Percentiles rank a stretch among this genome's conserved stretches.
Conservation (phyloP, 2,329 filamentous ascomycete genomes). For the Ascochyta pisi region DNA sequence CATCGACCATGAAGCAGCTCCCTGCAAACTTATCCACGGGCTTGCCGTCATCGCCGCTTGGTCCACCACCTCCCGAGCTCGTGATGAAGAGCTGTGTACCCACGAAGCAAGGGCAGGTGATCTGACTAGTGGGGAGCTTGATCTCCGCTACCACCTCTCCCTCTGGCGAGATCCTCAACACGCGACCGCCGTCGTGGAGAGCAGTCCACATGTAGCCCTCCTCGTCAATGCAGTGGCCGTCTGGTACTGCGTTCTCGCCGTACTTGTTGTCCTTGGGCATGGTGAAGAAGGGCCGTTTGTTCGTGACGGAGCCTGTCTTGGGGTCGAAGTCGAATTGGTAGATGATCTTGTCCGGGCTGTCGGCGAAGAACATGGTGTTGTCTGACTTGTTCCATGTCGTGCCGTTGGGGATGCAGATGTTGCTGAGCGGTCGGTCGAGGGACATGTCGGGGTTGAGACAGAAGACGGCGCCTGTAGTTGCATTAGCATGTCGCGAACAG, state of each 20-base stretch:
- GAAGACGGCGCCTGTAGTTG: conserved; percentile 70
- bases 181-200: conserved; percentile 78
- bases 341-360: conserved; percentile 75
- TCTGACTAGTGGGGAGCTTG: conserved; percentile 75
- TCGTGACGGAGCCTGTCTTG: conserved; percentile 68
- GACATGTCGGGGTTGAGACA: conserved; percentile 70
- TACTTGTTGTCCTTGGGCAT: conserved; percentile 63
- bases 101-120: conserved; percentile 82
- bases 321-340: conserved; percentile 76
- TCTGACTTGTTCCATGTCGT: conserved; percentile 79
- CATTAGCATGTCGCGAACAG: neutral
- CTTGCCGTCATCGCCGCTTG: conserved; percentile 61
- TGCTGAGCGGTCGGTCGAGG: conserved; percentile 65
- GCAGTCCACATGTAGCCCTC: conserved; percentile 90
- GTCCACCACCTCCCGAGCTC: conserved; percentile 61
- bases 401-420: conserved; percentile 81
- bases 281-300: conserved; percentile 75
- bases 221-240: conserved; percentile 83
- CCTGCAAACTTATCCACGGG: conserved; percentile 71
- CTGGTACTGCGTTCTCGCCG: conserved; percentile 65
- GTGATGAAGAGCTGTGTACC: conserved; percentile 80
- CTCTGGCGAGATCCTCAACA: conserved; percentile 74
- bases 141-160: conserved; percentile 78
- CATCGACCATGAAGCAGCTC: conserved; percentile 76
- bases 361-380: conserved; percentile 81